A percentile compares a stretch with the other conserved stretches of the same genome.
phyloP scores from a whole-genome alignment of 345 rosid species.

The Gossypium stocksii region DNA sequence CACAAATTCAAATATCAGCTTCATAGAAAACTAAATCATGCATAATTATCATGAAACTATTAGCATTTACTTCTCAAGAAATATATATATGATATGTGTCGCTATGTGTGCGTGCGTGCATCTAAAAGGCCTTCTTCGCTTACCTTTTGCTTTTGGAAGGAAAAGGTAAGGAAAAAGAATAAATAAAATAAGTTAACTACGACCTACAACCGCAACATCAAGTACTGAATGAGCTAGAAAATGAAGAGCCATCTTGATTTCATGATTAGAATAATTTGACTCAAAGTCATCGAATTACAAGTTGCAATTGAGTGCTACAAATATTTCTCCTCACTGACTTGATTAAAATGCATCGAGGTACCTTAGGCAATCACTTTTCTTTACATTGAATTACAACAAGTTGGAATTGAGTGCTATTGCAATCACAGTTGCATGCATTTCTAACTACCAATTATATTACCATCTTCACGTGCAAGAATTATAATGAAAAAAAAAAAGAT shows the following conservation, averaged over 20 bases:
- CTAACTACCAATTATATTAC: neutral
- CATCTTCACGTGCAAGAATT: neutral
- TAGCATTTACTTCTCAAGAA: neutral
- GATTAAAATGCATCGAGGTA: neutral
- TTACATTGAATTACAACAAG: neutral
- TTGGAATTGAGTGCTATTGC: neutral
- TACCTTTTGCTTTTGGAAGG: neutral
- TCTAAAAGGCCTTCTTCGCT: neutral
- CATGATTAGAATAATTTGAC: neutral
- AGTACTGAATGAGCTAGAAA: neutral
- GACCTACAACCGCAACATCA: neutral
- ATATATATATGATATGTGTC: neutral
- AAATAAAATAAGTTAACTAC: neutral
- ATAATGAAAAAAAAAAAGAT: neutral
- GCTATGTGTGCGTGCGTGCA: neutral
- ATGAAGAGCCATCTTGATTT: neutral
- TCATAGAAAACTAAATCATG: neutral
- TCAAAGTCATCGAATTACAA: neutral
- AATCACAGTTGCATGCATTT: neutral
- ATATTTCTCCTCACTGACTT: neutral
- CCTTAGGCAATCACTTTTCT: neutral
- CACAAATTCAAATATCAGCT: neutral
- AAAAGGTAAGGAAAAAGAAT: neutral
- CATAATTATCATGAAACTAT: neutral
- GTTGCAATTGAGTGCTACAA: neutral